A percentile compares a stretch with the other conserved stretches of the same genome.
These are phyloP conservation scores for Rhinocladiella mackenziei DNA, from an alignment of 2,329 filamentous ascomycete species.

Conservation along the genomic window DNA sequence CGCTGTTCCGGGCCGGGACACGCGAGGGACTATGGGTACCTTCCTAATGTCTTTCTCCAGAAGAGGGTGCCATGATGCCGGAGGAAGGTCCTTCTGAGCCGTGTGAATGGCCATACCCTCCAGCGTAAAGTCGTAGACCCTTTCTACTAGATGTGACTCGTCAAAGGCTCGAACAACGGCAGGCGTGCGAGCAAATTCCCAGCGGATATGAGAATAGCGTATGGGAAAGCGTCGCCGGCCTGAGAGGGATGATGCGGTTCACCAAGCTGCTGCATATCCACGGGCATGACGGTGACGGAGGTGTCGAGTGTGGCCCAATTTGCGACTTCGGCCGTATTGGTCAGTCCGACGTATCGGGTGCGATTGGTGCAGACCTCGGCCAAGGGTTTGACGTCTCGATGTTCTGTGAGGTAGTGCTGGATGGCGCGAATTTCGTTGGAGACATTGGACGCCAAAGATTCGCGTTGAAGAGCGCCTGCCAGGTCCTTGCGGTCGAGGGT, in stretches of 20 bases:
- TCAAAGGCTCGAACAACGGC: conserved; percentile 20
- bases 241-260: conserved; percentile 28
- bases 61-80: conserved; percentile 48
- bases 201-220: conserved; percentile 51
- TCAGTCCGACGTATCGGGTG: conserved; percentile 47
- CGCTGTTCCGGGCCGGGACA: conserved; percentile 4
- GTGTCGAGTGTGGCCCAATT: conserved; percentile 49
- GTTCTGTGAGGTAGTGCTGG: conserved; percentile 40
- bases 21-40: conserved; percentile 36
- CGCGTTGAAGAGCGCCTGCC: conserved; percentile 15
- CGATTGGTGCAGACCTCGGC: conserved; percentile 45
- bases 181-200: conserved; percentile 39
- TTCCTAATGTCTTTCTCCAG: conserved; percentile 52
- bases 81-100: conserved; percentile 44
- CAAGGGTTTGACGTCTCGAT: conserved; percentile 45
- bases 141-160: conserved; percentile 37
- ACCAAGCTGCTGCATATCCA: conserved; percentile 13
- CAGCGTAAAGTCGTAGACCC: conserved; percentile 52
- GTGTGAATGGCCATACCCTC: conserved; percentile 52
- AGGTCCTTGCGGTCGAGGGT: conserved; percentile 25
- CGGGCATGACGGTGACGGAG: conserved; percentile 38
- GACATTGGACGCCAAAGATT: conserved; percentile 2
- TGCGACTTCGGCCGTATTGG: conserved; percentile 42
- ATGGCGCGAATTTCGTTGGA: conserved; percentile 17
- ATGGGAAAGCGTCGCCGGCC: conserved; percentile 42